These are phyloP conservation scores for Filobasidium uniguttulatum DNA, from an alignment of 1,284 basidiomycete species.

Conservation along the genomic window DNA sequence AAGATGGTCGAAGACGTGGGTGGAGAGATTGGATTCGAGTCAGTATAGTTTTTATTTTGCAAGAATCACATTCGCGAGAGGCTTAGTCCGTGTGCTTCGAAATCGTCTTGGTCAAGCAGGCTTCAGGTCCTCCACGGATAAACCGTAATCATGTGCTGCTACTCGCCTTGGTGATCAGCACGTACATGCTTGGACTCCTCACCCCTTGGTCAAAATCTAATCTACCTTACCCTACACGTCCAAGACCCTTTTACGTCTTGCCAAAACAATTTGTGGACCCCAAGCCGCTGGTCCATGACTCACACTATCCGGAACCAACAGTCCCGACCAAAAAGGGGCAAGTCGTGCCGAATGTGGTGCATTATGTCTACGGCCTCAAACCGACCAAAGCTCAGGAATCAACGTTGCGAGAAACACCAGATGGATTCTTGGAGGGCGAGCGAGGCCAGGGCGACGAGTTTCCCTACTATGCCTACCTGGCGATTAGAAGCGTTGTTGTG, in stretches of 20 bases:
- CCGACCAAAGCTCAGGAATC: constrained; percentile 13
- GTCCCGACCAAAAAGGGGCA: constrained; percentile 16
- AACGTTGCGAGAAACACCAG: not conserved
- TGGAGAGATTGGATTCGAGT: too few species aligned
- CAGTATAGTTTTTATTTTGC: not conserved
- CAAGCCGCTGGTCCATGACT: not conserved
- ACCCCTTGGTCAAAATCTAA: not conserved
- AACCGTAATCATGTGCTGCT: not conserved
- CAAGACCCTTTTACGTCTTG: not conserved
- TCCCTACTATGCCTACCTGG: constrained; percentile 39
- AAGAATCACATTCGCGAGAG: not conserved
- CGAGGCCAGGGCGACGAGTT: constrained; percentile 27
- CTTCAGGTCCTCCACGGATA: not conserved
- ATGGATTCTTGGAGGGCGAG: constrained; percentile 15
- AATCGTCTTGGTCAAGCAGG: too few species aligned
- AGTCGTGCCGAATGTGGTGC: constrained; percentile 33
- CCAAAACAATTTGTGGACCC: not conserved
- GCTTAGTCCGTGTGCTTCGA: too few species aligned
- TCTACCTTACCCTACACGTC: not conserved
- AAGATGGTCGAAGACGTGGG: too few species aligned
- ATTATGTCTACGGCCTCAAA: constrained; percentile 37
- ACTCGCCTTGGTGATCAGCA: not conserved
- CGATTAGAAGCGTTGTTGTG: constrained; percentile 36
- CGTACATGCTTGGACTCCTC: not conserved
- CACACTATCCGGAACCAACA: not conserved